Base-by-base conservation (phyloP, 192 early-diverging fungal genomes). In the Coemansia sp. region DNA sequence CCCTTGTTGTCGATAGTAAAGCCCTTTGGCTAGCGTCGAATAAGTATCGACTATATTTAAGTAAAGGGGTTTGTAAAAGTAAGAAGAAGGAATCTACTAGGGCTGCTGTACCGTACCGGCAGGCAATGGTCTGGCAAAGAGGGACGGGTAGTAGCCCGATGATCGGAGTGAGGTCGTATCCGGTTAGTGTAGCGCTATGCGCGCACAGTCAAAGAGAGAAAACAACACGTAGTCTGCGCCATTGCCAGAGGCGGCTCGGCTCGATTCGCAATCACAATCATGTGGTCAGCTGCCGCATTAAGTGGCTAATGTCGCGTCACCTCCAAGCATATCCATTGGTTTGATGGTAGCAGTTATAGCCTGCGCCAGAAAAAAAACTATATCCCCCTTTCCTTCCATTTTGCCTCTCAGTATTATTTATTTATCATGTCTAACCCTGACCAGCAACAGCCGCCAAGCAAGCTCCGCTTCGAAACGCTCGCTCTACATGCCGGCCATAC, bases 401-500 rank as follows among this genome's bases (percentile, higher is more conserved):
- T 19, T 46, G 44, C 16, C 44, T 46, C 13, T 4, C 24, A 27
- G 24, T 27, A 19, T 46, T 46, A 4, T 46, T 19, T n/a, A 16
- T 46, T 46, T 19, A 46, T 36, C n/a, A 60, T 60, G 59, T 36
- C 59, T n/a, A 11, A 29, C 9, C 36, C 31, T 17, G 44, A 53
- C 48, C 50, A 33, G 19, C 39, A 48, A 31, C 27, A 21, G 24
- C 33, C 29, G 24, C 33, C 29, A 29, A 34, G 50, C 36, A 79
- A 68, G 59, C 51, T 76, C 60, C 87, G 77, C 69, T 96, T 96
- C 69, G 94, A 96, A 64, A 98, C 95, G 29, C 88, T 96, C 31
- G 94, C 96, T 79, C 78, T 98, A 16, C 96, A 98, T 69, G 93
- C 94, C 24, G 95, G 94, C 29, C 93, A 91, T 64, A 67, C 63